Conservation (phyloP, 768 basidiomycete species). For the Omphalotus guepiniiformis region DNA sequence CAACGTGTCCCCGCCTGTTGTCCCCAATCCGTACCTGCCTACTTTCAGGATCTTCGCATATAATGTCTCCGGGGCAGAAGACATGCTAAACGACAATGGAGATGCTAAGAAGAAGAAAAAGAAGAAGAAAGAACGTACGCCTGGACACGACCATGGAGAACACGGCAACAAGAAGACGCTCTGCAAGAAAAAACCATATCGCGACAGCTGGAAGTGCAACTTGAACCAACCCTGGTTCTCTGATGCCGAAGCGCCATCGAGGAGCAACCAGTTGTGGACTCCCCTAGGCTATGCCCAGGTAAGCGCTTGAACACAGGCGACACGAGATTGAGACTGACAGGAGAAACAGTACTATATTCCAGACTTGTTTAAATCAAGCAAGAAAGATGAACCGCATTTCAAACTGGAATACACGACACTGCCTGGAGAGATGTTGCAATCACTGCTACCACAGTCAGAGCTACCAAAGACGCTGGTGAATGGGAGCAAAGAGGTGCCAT, state of each 20-base stretch:
- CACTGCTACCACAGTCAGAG: constrained; percentile 52
- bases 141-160: constrained; percentile 45
- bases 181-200: constrained; percentile 47
- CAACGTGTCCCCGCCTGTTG: constrained; percentile 77
- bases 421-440: constrained; percentile 26
- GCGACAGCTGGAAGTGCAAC: constrained; percentile 62
- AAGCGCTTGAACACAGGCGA: constrained; percentile 7
- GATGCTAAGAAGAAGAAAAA: constrained; percentile 28
- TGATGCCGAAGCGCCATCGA: constrained; percentile 63
- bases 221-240: constrained; percentile 57
- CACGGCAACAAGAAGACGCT: constrained; percentile 40
- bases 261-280: constrained; percentile 63
- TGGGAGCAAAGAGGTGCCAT: constrained; percentile 58
- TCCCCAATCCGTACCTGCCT: constrained; percentile 85
- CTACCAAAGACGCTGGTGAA: constrained; percentile 48
- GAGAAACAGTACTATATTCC: constrained; percentile 61
- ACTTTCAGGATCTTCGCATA: constrained; percentile 79
- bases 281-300: constrained; percentile 88
- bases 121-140: constrained; percentile 40
- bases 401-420: constrained; percentile 80
- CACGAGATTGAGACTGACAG: constrained; percentile 11
- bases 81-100: background rate
- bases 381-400: constrained; percentile 52
- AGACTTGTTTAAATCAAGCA: constrained; percentile 42
- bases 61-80: constrained; percentile 51